Evolutionary conservation across 306 rosid species (phyloP), one percentile per base, ranked within the genome.

Genomic region (Myrica gale): DNA sequence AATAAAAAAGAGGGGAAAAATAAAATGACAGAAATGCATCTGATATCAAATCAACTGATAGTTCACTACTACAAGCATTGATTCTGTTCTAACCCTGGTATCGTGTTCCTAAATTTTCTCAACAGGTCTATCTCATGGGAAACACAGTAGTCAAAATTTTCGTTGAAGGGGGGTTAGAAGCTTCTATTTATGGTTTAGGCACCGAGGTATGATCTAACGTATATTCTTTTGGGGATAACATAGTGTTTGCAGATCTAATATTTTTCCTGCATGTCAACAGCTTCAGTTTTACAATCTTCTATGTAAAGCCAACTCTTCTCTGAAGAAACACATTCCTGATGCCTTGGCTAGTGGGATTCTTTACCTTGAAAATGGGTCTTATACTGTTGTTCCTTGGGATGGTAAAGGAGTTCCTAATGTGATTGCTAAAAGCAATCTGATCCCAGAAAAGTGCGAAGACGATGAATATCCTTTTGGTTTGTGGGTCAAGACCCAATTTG

Each of bases 101-200:
- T 78, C 73, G 26, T 75, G 73, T 83, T 68, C 66, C 66, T 81
- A 43, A 23, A 52, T 73, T 75, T 63, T 74, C 60, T 78, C 72
- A 74, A 82, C 79, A 92, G 99, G 99, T 95, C 70, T 95, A 85
- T 87, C 90, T 95, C 56, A 84, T 89, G 79, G 85, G 85, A 13
- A 75, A 89, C 79, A 67, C 66, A 45, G 97, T 89, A 51, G 80
- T 95, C 47, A 95, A 95, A 80, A 86, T 95, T 67, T 90, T 88
- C 83, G 97, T 88, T 54, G 97, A 95, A 90, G 93, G 77, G 71
- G 97, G 99, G 76, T 82, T 88, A 79, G 99, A 92, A 88, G 87
- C 91, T 69, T 87, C 96, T 32, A 80, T 95, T 48, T 90, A 92
- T 85, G 82, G 96, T 82, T 84, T 95, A 44, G 97, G 99, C 83